phyloP scores from a whole-genome alignment of 2,329 filamentous ascomycete species.

The Colletotrichum costaricense region DNA sequence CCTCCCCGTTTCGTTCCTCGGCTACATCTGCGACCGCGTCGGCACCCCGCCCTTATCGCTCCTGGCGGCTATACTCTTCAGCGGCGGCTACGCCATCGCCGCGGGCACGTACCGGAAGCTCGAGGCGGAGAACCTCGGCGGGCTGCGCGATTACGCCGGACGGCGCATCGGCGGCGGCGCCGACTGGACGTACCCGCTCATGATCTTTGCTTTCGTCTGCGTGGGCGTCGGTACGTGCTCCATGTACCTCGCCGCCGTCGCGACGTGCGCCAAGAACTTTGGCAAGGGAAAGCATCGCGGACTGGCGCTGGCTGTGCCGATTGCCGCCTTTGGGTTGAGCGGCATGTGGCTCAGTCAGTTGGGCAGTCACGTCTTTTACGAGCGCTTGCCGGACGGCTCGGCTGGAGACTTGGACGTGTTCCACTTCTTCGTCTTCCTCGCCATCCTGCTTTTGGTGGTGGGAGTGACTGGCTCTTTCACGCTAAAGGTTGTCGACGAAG shows the following conservation, averaged over 20 bases:
- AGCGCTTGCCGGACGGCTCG: conserved; percentile 71
- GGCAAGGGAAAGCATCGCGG: conserved; percentile 89
- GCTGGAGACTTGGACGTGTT: conserved; percentile 79
- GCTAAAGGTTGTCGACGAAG: conserved; percentile 83
- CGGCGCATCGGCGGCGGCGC: conserved; percentile 51
- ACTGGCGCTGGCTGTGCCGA: conserved; percentile 88
- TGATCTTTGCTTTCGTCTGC: conserved; percentile 86
- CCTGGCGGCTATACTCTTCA: conserved; percentile 79
- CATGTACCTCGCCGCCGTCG: conserved; percentile 93
- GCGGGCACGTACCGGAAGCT: conserved; percentile 76
- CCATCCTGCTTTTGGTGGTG: conserved; percentile 74
- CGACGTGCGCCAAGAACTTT: conserved; percentile 98
- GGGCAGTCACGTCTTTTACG: conserved; percentile 81
- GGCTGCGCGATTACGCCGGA: conserved; percentile 33
- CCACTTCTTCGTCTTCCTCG: conserved; percentile 88
- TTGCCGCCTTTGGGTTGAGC: conserved; percentile 91
- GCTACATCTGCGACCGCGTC: conserved; percentile 90
- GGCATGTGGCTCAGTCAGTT: conserved; percentile 97
- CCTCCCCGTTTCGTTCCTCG: conserved; percentile 88
- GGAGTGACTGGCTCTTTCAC: conserved; percentile 81
- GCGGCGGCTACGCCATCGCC: conserved; percentile 83
- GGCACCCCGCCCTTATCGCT: conserved; percentile 83
- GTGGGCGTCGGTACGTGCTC: conserved; percentile 86
- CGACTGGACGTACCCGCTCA: conserved; percentile 79
- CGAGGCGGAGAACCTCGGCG: conserved; percentile 54